phyloP scores from a whole-genome alignment of 495 filamentous ascomycete species.

The Penicillium argentinense region DNA sequence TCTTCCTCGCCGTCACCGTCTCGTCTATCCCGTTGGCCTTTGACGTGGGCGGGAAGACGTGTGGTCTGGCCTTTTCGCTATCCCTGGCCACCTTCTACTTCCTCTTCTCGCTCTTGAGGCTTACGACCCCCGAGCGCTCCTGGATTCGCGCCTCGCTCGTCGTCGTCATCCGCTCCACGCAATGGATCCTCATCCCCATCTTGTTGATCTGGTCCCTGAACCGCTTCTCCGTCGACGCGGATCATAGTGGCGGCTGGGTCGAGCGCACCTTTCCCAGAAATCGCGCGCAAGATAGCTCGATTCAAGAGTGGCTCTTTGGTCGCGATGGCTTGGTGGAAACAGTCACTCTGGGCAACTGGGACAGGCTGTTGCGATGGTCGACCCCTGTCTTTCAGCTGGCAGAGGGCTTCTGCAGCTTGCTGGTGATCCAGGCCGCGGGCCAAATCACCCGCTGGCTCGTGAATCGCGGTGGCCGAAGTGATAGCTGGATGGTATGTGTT shows the following conservation, averaged over 20 bases:
- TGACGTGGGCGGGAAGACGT: slow-evolving; percentile 93
- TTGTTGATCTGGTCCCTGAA: slow-evolving; percentile 93
- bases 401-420: slow-evolving; percentile 92
- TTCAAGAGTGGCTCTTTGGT: slow-evolving; percentile 83
- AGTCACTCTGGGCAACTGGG: slow-evolving; percentile 81
- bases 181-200: slow-evolving; percentile 79
- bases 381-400: slow-evolving; percentile 93
- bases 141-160: slow-evolving; percentile 68
- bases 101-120: slow-evolving; percentile 74
- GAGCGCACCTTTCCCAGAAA: slow-evolving; percentile 74
- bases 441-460: slow-evolving; percentile 96
- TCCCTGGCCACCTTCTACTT: slow-evolving; percentile 87
- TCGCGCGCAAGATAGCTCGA: slow-evolving; percentile 59
- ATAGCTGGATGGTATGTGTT: slow-evolving; percentile 90
- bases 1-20: slow-evolving; percentile 85
- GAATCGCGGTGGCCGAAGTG: slow-evolving; percentile 79
- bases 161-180: slow-evolving; percentile 64
- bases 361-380: slow-evolving; percentile 84
- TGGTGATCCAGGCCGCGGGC: slow-evolving; percentile 92
- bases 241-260: slow-evolving; percentile 70
- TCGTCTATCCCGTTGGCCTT: slow-evolving; percentile 94
- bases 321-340: slow-evolving; percentile 74
- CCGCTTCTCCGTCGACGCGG: slow-evolving; percentile 85
- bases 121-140: slow-evolving; percentile 78
- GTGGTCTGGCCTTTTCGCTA: slow-evolving; percentile 88